These are phyloP conservation scores for Nicotiana attenuata DNA, from an alignment of 257 asterid species.

Conservation along the genomic window DNA sequence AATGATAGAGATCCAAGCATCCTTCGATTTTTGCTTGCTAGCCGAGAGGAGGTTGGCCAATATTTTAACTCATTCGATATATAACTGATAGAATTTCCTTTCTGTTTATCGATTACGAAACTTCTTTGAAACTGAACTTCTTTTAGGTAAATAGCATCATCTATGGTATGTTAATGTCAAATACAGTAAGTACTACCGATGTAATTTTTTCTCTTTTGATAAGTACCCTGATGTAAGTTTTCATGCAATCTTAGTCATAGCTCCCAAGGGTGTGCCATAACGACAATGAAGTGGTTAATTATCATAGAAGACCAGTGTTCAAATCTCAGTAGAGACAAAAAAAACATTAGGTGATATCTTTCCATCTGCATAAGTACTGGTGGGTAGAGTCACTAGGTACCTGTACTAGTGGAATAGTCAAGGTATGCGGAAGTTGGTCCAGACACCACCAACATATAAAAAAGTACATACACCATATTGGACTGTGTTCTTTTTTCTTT, in stretches of 20 bases:
- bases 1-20: slow-evolving; percentile 87
- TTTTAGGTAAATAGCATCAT: background rate
- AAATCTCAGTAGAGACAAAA: background rate
- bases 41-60: slow-evolving; percentile 81
- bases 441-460: background rate
- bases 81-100: background rate
- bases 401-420: background rate
- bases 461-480: background rate
- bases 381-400: background rate
- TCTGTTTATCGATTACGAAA: background rate
- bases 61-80: slow-evolving; percentile 5
- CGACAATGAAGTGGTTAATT: background rate
- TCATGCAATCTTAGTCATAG: background rate
- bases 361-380: background rate
- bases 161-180: background rate
- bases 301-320: background rate
- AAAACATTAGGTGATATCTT: background rate
- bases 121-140: background rate
- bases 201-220: background rate
- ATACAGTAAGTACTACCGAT: background rate
- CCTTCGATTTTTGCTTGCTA: slow-evolving; percentile 95
- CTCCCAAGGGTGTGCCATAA: background rate
- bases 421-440: background rate
- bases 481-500: background rate
- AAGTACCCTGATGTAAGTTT: background rate